These are phyloP conservation scores for Kluyveromyces starmeri DNA, from an alignment of 805 yeast species.

Conservation along the genomic window DNA sequence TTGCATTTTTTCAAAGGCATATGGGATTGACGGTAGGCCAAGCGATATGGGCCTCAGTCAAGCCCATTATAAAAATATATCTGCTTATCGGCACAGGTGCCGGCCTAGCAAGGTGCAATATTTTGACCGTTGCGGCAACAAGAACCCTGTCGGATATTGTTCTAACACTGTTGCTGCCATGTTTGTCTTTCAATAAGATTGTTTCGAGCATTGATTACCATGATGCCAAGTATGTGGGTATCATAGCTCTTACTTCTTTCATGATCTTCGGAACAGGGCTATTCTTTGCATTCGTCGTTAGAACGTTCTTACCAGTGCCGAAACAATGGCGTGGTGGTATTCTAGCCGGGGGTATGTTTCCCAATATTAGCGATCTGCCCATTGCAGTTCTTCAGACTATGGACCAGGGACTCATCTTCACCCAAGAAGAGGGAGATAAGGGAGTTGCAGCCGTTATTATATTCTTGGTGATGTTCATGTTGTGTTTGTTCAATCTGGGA, in stretches of 20 bases:
- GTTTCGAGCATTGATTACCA: constrained; percentile 50
- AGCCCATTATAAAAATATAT: constrained; percentile 70
- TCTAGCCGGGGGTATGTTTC: constrained; percentile 59
- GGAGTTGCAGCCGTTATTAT: constrained; percentile 84
- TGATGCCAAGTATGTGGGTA: constrained; percentile 64
- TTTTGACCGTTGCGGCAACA: constrained; percentile 53
- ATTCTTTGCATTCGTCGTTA: constrained; percentile 32
- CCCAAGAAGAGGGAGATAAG: constrained; percentile 49
- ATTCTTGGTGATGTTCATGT: constrained; percentile 56
- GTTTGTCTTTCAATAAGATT: constrained; percentile 54
- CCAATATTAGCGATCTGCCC: constrained; percentile 69
- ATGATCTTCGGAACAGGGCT: constrained; percentile 45
- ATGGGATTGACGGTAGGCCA: constrained; percentile 26
- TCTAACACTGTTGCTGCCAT: constrained; percentile 55
- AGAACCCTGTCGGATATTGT: constrained; percentile 57
- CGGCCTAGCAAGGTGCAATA: constrained; percentile 45
- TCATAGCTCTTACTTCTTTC: constrained; percentile 44
- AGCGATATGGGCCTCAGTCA: constrained; percentile 44
- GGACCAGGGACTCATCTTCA: constrained; percentile 51
- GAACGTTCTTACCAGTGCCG: constrained; percentile 39
- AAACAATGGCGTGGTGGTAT: constrained; percentile 66
- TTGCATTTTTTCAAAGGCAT: too few relatives aligned
- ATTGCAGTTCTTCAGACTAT: constrained; percentile 67
- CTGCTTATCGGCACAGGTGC: constrained; percentile 63
- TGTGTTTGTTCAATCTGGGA: constrained; percentile 68